phyloP scores from a whole-genome alignment of 1,139 yeast species.

The Casaregolazyma suthepensis region DNA sequence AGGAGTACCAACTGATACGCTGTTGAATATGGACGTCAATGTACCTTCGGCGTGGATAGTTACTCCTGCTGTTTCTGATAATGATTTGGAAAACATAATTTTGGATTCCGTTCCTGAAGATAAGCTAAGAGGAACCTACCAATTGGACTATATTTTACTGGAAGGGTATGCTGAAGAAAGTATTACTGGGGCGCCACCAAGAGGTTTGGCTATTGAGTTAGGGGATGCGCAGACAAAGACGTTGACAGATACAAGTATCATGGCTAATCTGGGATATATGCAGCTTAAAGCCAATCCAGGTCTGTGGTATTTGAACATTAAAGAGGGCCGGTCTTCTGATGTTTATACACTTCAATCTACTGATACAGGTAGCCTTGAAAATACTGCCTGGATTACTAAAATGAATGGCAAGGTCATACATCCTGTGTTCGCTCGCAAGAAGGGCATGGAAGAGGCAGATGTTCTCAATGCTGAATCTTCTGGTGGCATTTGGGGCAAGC shows the following conservation, averaged over 20 bases:
- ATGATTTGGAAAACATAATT: slow-evolving; percentile 59
- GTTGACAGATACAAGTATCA: slow-evolving; percentile 53
- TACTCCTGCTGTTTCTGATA: slow-evolving; percentile 41
- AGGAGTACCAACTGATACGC: slow-evolving; percentile 43
- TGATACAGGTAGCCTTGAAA: slow-evolving; percentile 34
- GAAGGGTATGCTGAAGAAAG: slow-evolving; percentile 66
- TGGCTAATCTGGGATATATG: slow-evolving; percentile 71
- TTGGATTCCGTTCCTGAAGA: slow-evolving; percentile 34
- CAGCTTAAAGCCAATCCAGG: slow-evolving; percentile 73
- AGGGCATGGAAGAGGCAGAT: slow-evolving; percentile 39
- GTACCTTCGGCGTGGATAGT: slow-evolving; percentile 64
- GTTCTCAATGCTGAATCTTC: slow-evolving; percentile 25
- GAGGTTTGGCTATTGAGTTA: slow-evolving; percentile 48
- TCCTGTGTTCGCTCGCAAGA: slow-evolving; percentile 42
- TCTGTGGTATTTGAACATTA: slow-evolving; percentile 46
- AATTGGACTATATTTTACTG: slow-evolving; percentile 47
- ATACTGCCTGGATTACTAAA: slow-evolving; percentile 27
- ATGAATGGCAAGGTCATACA: slow-evolving; percentile 42
- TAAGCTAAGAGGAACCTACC: slow-evolving; percentile 38
- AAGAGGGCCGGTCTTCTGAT: slow-evolving; percentile 38
- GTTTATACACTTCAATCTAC: slow-evolving; percentile 38
- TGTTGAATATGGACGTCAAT: slow-evolving; percentile 54
- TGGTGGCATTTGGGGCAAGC: not conserved
- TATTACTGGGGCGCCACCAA: slow-evolving; percentile 37
- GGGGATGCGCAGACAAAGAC: slow-evolving; percentile 19